Evolutionary conservation across 192 early-diverging fungal genomes (phyloP), one percentile per base, ranked within the genome.

Genomic region (Jimgerdemannia lactiflua): DNA sequence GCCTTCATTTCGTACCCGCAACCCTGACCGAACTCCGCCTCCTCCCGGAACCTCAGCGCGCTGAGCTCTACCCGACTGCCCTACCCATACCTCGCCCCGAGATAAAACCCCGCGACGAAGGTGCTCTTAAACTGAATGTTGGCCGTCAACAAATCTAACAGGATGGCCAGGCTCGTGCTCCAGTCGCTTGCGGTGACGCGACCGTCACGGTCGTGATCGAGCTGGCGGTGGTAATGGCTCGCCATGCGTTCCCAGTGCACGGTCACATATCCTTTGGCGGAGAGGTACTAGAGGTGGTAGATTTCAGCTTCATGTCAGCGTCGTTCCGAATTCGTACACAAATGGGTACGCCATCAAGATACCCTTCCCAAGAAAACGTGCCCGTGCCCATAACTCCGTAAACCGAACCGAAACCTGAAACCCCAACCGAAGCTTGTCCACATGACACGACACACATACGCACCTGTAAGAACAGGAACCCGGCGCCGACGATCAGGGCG

Each of bases 121-220:
- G 83, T 80, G 3, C 83, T 80, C 71, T 88, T 88, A 79, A 88
- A 88, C 70, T 86, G 87, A 19, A 88, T 75, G 44, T 86, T 84
- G 3, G 64, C 66, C 18, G 87, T 88, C 74, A 88, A 74, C 8
- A 88, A 40, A 8, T 69, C 73, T 14, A 83, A 73, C 29, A 86
- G 65, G 29, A 69, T 71, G 14, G 78, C 43, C 75, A 82, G 81
- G 11, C 74, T 82, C 43, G 76, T 75, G 43, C 74, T 74, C 7
- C 78, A 66, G 69, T 86, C 81, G 3, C 70, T 72, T 42, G 41
- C 42, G 0, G 83, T 86, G 3, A 86, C 83, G 17, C 74, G 74
- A 3, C 87, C 87, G 75, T 88, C 82, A 18, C 64, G 9, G 44
- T 84, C 85, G 3, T 74, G 59, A 79, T 83, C 87, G 41, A 88